Conservation (phyloP, 179 eudicot genomes). For the Drosera spatulata region DNA sequence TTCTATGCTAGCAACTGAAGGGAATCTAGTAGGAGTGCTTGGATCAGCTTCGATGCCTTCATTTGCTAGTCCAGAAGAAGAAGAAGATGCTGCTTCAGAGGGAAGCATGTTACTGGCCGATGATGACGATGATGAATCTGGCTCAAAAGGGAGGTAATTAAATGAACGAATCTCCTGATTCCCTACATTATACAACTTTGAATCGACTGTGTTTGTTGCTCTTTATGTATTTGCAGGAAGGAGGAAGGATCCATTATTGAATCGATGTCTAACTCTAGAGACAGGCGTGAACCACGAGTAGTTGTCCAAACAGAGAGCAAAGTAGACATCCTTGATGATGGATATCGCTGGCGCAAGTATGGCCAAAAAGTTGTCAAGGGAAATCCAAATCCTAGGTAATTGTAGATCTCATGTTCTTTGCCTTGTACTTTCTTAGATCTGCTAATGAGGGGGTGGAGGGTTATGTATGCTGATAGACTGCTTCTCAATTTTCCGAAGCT, state of each 20-base stretch:
- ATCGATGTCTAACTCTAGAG: conserved; percentile 29
- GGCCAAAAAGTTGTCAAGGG: conserved; percentile 50
- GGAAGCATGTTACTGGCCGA: conserved; percentile 16
- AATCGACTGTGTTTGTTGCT: neutral
- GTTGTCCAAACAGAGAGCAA: conserved; percentile 34
- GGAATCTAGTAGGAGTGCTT: conserved; percentile 18
- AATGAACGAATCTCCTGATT: neutral
- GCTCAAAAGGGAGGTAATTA: conserved; percentile 26
- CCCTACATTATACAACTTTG: neutral
- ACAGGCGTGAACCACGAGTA: conserved; percentile 9
- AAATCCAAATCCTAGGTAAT: neutral
- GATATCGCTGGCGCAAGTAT: conserved; percentile 49
- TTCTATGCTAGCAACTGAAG: conserved; percentile 22
- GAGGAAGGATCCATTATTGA: conserved; percentile 29
- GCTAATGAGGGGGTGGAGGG: no score
- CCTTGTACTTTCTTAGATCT: no score
- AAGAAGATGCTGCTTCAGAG: conserved; percentile 23
- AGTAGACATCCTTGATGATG: conserved; percentile 41
- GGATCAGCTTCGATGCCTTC: conserved; percentile 27
- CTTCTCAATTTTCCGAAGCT: no score
- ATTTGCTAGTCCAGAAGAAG: conserved; percentile 31
- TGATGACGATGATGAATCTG: conserved; percentile 27
- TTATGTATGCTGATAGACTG: no score
- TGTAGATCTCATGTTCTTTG: neutral
- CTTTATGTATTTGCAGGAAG: conserved; percentile 32